These are phyloP conservation scores for Chytriomyces confervae DNA, from an alignment of 192 early-diverging fungal species.

Conservation along the genomic window DNA sequence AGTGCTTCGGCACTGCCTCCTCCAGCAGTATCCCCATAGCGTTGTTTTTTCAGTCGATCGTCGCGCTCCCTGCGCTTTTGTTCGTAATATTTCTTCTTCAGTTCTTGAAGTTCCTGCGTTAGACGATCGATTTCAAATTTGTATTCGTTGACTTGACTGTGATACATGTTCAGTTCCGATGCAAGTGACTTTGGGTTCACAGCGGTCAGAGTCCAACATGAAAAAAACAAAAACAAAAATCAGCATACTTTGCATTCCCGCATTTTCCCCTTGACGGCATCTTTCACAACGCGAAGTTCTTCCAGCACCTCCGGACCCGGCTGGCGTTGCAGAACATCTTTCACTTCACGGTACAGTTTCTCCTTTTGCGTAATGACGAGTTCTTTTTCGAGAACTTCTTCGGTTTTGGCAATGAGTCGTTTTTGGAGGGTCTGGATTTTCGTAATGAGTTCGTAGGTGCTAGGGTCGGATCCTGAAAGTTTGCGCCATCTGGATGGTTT, in stretches of 20 bases:
- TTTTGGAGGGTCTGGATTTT: constrained; percentile 69
- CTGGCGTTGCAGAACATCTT: constrained; percentile 60
- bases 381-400: constrained; percentile 69
- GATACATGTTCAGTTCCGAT: constrained; percentile 71
- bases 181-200: constrained; percentile 53
- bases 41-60: constrained; percentile 4
- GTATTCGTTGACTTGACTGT: constrained; percentile 67
- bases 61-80: constrained; percentile 35
- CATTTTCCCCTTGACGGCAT: constrained; percentile 58
- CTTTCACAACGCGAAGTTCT: constrained; percentile 56
- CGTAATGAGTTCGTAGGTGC: constrained; percentile 65
- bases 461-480: constrained; percentile 63
- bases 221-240: background rate
- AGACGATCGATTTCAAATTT: constrained; percentile 66
- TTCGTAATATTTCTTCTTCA: constrained; percentile 66
- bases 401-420: constrained; percentile 65
- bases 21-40: background rate
- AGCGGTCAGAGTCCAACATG: background rate
- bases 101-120: constrained; percentile 59
- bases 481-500: constrained; percentile 53
- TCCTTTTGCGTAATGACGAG: constrained; percentile 64
- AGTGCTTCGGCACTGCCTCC: background rate
- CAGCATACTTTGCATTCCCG: constrained; percentile 56
- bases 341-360: constrained; percentile 64
- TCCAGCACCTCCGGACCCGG: constrained; percentile 65